Evolutionary conservation across 1,139 yeast species (phyloP), one percentile per base, ranked within the genome.

Genomic region (Sugiyamaella novakii): DNA sequence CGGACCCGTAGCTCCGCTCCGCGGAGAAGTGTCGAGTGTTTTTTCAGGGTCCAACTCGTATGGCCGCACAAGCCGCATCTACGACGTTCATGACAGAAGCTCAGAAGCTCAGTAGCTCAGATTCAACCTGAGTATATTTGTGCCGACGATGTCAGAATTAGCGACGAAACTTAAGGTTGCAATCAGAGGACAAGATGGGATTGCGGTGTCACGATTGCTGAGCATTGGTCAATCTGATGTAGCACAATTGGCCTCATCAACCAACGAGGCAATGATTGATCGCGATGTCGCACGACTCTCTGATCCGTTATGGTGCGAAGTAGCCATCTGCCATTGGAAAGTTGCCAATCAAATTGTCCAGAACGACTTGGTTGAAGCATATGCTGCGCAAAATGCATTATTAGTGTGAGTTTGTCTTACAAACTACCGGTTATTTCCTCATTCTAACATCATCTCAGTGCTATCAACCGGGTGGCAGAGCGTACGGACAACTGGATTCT

Each of bases 401-500:
- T 53, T 64, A 30, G 53, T 56, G 54, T 57, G 49, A 15, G 59
- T 57, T 12, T 11, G n/a, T n/a, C n/a, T n/a, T n/a, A n/a, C n/a
- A n/a, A n/a, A n/a, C n/a, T n/a, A n/a, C n/a, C n/a, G n/a, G n/a
- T n/a, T n/a, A n/a, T 25, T 5, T 21, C 25, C 15, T 18, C n/a
- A 10, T 24, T 17, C 52, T 46, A 40, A 51, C 50, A 35, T 21
- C 19, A 5, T 28, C 5, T 14, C 17, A 54, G 54, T 3, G 53
- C 54, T 18, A 46, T 54, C 25, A 81, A 82, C 53, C 70, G 88
- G 45, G 79, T 80, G 24, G 84, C 88, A 0, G 88, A 81, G 52
- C 64, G 71, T 10, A 81, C 81, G 56, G 76, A 80, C 17, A 75
- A 74, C 52, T 87, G 95, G 95, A 75, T 86, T 25, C 74, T 84